These are phyloP conservation scores for Pyrenopolyporus hunteri DNA, from an alignment of 495 filamentous ascomycete genomes.

Conservation along the genomic window DNA sequence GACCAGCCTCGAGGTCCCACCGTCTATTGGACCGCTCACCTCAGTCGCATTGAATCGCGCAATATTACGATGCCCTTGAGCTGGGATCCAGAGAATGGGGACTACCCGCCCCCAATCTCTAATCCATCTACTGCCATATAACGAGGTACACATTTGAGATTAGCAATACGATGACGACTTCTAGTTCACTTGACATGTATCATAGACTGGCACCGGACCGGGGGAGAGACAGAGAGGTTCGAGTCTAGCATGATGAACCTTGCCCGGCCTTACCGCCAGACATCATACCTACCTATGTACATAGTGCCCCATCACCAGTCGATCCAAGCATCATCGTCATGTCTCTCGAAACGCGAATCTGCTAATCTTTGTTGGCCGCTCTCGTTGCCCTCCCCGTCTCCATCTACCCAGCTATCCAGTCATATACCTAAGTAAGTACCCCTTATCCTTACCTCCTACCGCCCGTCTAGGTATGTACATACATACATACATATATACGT, in stretches of 20 bases:
- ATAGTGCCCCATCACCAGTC: slow-evolving; percentile 29
- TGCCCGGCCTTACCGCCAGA: slow-evolving; percentile 27
- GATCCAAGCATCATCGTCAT: slow-evolving; percentile 35
- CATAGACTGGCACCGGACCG: not conserved
- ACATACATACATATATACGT: no score
- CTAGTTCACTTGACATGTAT: slow-evolving; percentile 25
- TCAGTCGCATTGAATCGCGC: slow-evolving; percentile 53
- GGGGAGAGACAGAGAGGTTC: not conserved
- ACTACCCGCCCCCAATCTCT: slow-evolving; percentile 25
- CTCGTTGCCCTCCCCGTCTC: slow-evolving; percentile 8
- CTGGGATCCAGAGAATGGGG: slow-evolving; percentile 40
- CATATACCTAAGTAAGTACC: not conserved
- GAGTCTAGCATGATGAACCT: slow-evolving; percentile 13
- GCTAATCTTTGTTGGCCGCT: slow-evolving; percentile 20
- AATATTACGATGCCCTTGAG: slow-evolving; percentile 52
- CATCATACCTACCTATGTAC: no score
- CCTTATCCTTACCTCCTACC: slow-evolving; percentile 12
- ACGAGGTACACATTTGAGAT: slow-evolving; percentile 19
- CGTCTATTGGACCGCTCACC: slow-evolving; percentile 31
- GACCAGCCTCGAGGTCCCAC: slow-evolving; percentile 38
- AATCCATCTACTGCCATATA: slow-evolving; percentile 26
- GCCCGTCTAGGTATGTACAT: no score
- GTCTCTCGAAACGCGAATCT: slow-evolving; percentile 36
- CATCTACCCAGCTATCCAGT: slow-evolving; percentile 11
- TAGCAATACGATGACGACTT: slow-evolving; percentile 34